These are phyloP conservation scores for Berkeleyomyces basicola DNA, from an alignment of 2,329 filamentous ascomycete genomes.

Conservation along the genomic window DNA sequence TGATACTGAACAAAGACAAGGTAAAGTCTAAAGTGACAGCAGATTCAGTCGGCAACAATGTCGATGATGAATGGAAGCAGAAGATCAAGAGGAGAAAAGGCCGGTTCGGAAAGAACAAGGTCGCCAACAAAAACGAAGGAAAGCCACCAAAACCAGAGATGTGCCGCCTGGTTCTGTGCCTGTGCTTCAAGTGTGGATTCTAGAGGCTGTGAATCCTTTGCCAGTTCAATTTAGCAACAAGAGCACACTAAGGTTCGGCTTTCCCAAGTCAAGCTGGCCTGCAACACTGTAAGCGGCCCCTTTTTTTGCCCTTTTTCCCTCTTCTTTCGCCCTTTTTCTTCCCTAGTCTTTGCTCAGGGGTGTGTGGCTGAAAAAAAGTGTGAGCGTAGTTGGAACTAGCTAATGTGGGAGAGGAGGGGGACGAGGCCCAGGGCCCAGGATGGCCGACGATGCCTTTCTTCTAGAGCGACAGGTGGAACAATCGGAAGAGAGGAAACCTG, in stretches of 20 bases:
- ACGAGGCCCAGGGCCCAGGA: not conserved
- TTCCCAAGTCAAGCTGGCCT: not conserved
- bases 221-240: not conserved
- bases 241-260: not conserved
- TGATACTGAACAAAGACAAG: no score
- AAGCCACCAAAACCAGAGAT: not conserved
- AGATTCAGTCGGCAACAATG: no score
- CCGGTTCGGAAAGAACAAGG: not conserved
- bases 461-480: not conserved
- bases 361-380: constrained; percentile 1
- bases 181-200: not conserved
- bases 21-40: no score
- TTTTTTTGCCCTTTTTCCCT: not conserved
- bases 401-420: not conserved
- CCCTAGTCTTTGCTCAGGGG: not conserved
- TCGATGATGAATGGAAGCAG: not conserved
- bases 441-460: not conserved
- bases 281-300: not conserved
- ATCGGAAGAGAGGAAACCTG: not conserved
- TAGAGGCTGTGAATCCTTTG: not conserved
- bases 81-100: not conserved
- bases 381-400: not conserved
- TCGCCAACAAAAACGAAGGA: not conserved
- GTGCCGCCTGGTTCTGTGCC: not conserved
- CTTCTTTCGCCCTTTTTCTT: not conserved